These are phyloP conservation scores for Chrysopogon serrulatus DNA, from an alignment of 176 grass and related monocot genomes.

Conservation along the genomic window DNA sequence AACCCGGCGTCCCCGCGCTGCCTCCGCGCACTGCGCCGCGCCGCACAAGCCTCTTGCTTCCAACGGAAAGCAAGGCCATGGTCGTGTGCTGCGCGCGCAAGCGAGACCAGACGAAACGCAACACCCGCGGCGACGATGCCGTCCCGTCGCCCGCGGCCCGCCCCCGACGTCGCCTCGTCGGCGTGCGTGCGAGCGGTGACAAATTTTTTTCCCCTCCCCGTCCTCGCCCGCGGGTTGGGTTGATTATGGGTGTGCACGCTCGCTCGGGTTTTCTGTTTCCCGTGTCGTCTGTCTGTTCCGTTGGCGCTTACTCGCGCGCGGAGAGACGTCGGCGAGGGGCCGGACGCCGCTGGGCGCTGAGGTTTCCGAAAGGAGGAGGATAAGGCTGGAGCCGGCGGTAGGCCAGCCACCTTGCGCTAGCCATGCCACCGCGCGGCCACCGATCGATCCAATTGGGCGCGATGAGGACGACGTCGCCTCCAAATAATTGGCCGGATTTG, in stretches of 20 bases:
- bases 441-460: not conserved
- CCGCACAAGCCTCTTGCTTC: conserved; percentile 41
- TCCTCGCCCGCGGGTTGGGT: not conserved
- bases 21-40: not conserved
- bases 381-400: not conserved
- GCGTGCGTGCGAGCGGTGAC: not conserved
- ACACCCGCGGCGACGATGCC: not conserved
- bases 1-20: not conserved
- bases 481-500: conserved; percentile 30
- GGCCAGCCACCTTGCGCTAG: not conserved
- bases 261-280: not conserved
- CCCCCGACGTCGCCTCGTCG: no score
- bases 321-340: not conserved
- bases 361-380: conserved; percentile 34
- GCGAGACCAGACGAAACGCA: not conserved
- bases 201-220: not conserved
- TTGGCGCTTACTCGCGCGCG: not conserved
- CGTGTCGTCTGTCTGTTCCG: not conserved
- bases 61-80: conserved; percentile 36
- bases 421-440: not conserved
- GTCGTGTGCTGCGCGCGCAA: not conserved
- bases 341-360: not conserved
- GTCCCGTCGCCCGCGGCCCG: not conserved
- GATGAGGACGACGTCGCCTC: conserved; percentile 8
- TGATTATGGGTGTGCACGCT: conserved; percentile 16